These are phyloP conservation scores for Millerozyma miso DNA, from an alignment of 805 yeast species.

Conservation along the genomic window DNA sequence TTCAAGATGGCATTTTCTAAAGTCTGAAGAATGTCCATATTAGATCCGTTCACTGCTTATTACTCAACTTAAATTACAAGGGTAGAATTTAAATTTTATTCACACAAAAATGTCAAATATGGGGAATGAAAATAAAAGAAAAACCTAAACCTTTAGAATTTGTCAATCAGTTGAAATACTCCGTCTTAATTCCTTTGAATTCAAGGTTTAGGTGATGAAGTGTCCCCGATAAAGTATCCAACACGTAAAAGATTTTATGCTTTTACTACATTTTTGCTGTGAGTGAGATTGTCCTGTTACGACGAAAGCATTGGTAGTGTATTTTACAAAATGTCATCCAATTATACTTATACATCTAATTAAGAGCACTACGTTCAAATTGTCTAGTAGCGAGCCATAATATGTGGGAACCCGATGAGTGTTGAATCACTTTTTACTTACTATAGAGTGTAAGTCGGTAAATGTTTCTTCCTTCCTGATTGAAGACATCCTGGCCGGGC, in stretches of 20 bases:
- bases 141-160: not conserved
- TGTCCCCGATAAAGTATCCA: not conserved
- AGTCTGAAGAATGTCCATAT: slow-evolving; percentile 54
- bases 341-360: not conserved
- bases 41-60: not conserved
- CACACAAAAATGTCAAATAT: not conserved
- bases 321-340: not conserved
- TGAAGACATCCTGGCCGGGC: slow-evolving; percentile 12
- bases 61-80: not conserved
- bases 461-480: slow-evolving; percentile 47
- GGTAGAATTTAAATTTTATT: not conserved
- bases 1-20: slow-evolving; percentile 77
- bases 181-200: not conserved
- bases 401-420: too few relatives aligned
- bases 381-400: too few relatives aligned
- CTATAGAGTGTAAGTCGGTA: slow-evolving; percentile 47
- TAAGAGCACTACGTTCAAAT: not conserved
- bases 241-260: not conserved
- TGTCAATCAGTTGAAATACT: not conserved
- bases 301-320: not conserved
- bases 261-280: not conserved
- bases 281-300: not conserved
- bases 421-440: slow-evolving; percentile 9
- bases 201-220: not conserved
- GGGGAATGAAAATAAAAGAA: not conserved